Conservation (phyloP, 2,329 filamentous ascomycete species). For the Paraphoma sp. region DNA sequence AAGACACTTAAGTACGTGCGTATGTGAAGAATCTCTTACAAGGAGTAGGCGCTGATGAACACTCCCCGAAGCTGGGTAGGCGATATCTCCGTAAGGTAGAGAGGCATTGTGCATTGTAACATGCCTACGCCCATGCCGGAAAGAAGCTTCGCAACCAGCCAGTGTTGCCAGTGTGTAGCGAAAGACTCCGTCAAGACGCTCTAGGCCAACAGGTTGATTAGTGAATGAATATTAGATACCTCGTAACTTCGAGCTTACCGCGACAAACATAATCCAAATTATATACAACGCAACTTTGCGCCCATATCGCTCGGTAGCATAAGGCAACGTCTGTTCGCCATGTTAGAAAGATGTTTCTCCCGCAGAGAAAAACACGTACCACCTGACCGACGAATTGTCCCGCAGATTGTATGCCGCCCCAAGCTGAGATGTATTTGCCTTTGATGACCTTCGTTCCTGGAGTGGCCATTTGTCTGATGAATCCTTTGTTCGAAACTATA, state of each 20-base stretch:
- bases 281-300: not conserved
- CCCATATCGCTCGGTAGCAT: not conserved
- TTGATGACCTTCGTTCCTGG: not conserved
- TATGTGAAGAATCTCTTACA: not conserved
- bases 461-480: not conserved
- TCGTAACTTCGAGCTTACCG: not conserved
- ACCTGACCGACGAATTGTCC: not conserved
- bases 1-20: too few relatives aligned
- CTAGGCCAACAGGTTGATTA: not conserved
- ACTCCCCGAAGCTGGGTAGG: not conserved
- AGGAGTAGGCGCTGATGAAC: not conserved
- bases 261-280: conserved; percentile 1
- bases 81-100: not conserved
- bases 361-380: not conserved
- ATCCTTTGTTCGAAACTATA: not conserved
- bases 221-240: not conserved
- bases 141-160: conserved; percentile 3
- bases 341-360: not conserved
- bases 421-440: not conserved
- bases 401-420: not conserved
- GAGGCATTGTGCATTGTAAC: not conserved
- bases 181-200: not conserved
- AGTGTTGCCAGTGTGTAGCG: not conserved
- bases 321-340: not conserved
- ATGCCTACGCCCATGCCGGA: not conserved